These are phyloP conservation scores for Phytophthora hibernalis DNA, from an alignment of 352 stramenopile genomes.

Conservation along the genomic window DNA sequence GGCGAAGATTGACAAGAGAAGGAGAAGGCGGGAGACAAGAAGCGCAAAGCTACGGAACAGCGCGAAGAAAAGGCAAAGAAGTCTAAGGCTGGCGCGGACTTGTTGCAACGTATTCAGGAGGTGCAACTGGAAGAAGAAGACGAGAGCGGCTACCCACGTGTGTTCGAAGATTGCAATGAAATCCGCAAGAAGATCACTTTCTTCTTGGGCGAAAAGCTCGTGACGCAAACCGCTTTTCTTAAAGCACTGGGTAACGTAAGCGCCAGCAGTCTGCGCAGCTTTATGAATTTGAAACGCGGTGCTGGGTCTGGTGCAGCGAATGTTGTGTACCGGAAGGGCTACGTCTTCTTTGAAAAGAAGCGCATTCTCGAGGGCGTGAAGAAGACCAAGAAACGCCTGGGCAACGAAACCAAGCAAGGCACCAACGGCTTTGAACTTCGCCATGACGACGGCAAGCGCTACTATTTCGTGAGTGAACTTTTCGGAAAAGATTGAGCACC, in stretches of 20 bases:
- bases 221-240: constrained; percentile 46
- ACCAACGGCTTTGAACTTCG: constrained; percentile 8
- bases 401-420: constrained; percentile 32
- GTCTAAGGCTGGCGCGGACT: constrained; percentile 29
- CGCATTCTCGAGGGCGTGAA: constrained; percentile 42
- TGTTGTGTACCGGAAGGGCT: constrained; percentile 51
- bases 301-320: constrained; percentile 29
- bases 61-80: constrained; percentile 32
- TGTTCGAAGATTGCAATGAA: constrained; percentile 63
- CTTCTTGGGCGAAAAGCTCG: constrained; percentile 38
- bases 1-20: constrained; percentile 23
- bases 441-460: constrained; percentile 6
- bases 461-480: constrained; percentile 2
- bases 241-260: constrained; percentile 43
- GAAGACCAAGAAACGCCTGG: constrained; percentile 52
- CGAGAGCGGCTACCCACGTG: constrained; percentile 40
- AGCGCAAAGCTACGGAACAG: constrained; percentile 19
- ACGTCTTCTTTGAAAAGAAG: constrained; percentile 65
- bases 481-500: not conserved
- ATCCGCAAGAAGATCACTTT: constrained; percentile 54
- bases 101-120: constrained; percentile 44
- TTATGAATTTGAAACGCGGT: constrained; percentile 44
- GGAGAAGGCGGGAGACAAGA: constrained; percentile 15
- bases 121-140: constrained; percentile 29
- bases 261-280: constrained; percentile 53